Base-by-base conservation (phyloP, 164 flowering plant genomes). In the Vitis amurensis region DNA sequence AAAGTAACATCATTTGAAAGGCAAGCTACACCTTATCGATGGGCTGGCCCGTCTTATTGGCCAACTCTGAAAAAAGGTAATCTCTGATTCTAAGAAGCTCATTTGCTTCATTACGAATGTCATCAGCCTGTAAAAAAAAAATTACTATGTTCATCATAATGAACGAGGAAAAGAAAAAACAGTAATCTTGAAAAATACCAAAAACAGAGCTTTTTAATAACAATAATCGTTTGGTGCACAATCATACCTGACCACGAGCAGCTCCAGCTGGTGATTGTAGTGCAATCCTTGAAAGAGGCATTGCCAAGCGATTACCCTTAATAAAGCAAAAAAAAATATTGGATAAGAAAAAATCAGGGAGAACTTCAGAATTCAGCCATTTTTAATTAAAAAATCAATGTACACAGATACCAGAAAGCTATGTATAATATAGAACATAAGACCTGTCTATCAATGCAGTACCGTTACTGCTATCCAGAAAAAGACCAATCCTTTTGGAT, bases 161-260 rank as follows among this genome's bases (percentile, higher is more conserved):
- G 14, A 37, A 27, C 30, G 62, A 51, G 14, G 59, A 47, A 60
- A 9, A 13, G 37, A 68, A 67, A 23, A 7, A 57, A 56, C 11
- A 6, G 14, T 15, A 9, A 55, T 14, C 2, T n/a, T 16, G 60
- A 56, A 17, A 37, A 27, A 10, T 17, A 29, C 1, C 51, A 23
- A 5, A 1, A 30, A 3, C 12, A 55, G 7, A 72, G 12, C 3
- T 51, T 29, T 23, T 55, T 17, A 17, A 12, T 50, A 9, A 27
- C 47, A 50, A 66, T n/a, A n/a, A 62, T 2, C 14, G 50, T 48
- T 31, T 63, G 65, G 44, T 37, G 44, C 44, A 37, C 56, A 68
- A 44, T 66, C 65, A 75, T 72, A 93, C 99, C 98, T 86, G 96
- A 67, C 99, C 99, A 81, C 91, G 93, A 75, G 97, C 97, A 69